Base-by-base conservation (phyloP, 2,329 filamentous ascomycete genomes). In the Calycina herbarum region DNA sequence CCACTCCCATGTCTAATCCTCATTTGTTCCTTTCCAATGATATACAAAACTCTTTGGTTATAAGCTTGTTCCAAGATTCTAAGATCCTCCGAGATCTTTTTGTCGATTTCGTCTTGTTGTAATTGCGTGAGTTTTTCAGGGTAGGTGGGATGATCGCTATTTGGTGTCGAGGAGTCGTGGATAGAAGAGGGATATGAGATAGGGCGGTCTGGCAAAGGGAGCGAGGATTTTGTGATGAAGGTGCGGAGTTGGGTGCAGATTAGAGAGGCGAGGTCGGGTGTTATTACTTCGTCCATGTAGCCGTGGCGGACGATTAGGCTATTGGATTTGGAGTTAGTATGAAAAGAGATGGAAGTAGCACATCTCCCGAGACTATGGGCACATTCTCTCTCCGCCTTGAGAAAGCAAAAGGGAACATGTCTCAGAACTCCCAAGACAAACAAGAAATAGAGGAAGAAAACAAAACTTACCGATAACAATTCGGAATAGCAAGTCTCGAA, bases 231-330 rank as follows among this genome's bases (percentile, higher is more conserved):
- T 20, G 66, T 74, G 40, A 88, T 76, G 67, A 81, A 85, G 10
- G 78, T 72, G 38, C 82, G 81, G 45, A 90, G 78, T 67, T 90
- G 82, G 64, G 87, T 65, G 67, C 83, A 85, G 35, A 92, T 82
- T 1, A 89, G 74, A 1, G 81, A 78, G 0, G 82, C 88, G 7
- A 92, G 80, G 67, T 90, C 85, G 0, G 85, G 85, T 0, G 85
- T 88, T 57, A 93, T 83, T 24, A 92, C 83, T 70, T 90, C 85
- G 70, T 93, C 90, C 78, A 86, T 89, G 76, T 89, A 93, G 1
- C 90, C 90, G 72, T 92, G 87, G 15, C 89, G 85, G 1, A 91
- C 82, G 3, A 90, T 84, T 2, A 93, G 80, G 2, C 88, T 54
- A 54, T 4, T 13, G 20, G 24, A 6, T 13, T 11, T 13, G 13